phyloP scores from a whole-genome alignment of 2,329 filamentous ascomycete genomes.

The Calcarisporium arbuscula region DNA sequence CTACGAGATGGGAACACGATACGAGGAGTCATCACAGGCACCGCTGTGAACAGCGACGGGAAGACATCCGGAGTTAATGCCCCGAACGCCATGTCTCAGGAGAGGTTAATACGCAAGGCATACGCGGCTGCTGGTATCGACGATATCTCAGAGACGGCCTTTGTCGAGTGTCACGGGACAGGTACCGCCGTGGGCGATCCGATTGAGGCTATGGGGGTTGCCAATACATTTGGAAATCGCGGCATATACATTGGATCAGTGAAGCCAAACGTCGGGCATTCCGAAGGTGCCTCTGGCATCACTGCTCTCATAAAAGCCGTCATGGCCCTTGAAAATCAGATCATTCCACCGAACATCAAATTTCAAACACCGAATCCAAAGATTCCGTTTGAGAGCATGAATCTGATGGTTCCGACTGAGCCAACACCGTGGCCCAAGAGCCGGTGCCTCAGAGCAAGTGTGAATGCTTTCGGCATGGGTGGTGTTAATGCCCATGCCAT shows the following conservation, averaged over 20 bases:
- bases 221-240: constrained; percentile 1
- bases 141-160: not conserved
- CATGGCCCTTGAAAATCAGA: constrained; percentile 19
- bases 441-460: constrained; percentile 16
- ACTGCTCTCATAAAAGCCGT: constrained; percentile 23
- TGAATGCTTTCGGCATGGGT: constrained; percentile 32
- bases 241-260: constrained; percentile 7
- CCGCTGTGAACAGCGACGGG: constrained; percentile 26
- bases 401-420: constrained; percentile 19
- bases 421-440: constrained; percentile 17
- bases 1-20: constrained; percentile 32
- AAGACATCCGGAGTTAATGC: not conserved
- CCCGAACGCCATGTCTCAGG: not conserved
- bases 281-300: constrained; percentile 21
- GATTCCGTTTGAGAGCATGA: constrained; percentile 17
- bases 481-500: constrained; percentile 31
- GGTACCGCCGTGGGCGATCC: not conserved
- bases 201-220: not conserved
- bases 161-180: not conserved
- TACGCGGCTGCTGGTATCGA: constrained; percentile 4
- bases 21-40: constrained; percentile 23
- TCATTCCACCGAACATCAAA: constrained; percentile 20
- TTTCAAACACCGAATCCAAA: constrained; percentile 19
- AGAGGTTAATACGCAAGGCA: constrained; percentile 3
- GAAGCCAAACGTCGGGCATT: not conserved